Percentiles rank a stretch among this genome's conserved stretches.
These are phyloP conservation scores for Fistulifera solaris DNA, from an alignment of 108 stramenopile genomes.

Conservation along the genomic window DNA sequence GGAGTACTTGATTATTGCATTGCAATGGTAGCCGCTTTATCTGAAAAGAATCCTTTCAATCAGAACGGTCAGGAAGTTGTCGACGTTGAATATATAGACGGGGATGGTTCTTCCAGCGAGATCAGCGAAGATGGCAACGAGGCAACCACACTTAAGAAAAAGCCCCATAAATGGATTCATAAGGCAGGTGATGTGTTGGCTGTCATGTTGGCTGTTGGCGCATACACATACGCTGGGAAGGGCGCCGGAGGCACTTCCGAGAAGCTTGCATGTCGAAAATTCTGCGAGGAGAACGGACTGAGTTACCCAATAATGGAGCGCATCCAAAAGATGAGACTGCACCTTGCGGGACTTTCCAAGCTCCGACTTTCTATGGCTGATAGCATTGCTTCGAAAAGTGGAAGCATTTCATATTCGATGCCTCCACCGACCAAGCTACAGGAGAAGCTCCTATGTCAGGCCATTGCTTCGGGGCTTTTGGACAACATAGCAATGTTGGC, in stretches of 20 bases:
- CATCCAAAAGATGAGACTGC: slow-evolving; percentile 74
- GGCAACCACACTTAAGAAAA: slow-evolving; percentile 20
- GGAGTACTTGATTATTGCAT: slow-evolving; percentile 81
- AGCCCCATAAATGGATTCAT: slow-evolving; percentile 53
- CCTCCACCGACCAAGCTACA: slow-evolving; percentile 68
- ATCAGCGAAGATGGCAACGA: slow-evolving; percentile 37
- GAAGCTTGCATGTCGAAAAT: slow-evolving; percentile 45
- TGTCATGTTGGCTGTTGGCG: slow-evolving; percentile 70
- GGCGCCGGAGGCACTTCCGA: slow-evolving; percentile 70
- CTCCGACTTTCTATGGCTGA: slow-evolving; percentile 46
- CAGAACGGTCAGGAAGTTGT: slow-evolving; percentile 10
- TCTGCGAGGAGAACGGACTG: slow-evolving; percentile 82
- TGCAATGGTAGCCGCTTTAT: slow-evolving; percentile 62
- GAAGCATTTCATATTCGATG: slow-evolving; percentile 54
- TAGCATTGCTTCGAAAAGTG: slow-evolving; percentile 62
- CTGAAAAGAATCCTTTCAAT: slow-evolving; percentile 67
- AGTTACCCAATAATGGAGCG: slow-evolving; percentile 63
- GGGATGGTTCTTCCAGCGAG: slow-evolving; percentile 35
- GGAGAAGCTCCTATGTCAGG: slow-evolving; percentile 48
- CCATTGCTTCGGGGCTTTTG: slow-evolving; percentile 63
- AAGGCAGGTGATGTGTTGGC: slow-evolving; percentile 72
- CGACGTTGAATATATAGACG: slow-evolving; percentile 26
- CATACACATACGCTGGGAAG: slow-evolving; percentile 73
- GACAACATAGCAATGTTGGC: slow-evolving; percentile 77
- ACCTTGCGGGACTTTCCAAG: slow-evolving; percentile 69